Evolutionary conservation across 1,139 yeast species (phyloP).

Genomic region (Arxiozyma slooffiae): DNA sequence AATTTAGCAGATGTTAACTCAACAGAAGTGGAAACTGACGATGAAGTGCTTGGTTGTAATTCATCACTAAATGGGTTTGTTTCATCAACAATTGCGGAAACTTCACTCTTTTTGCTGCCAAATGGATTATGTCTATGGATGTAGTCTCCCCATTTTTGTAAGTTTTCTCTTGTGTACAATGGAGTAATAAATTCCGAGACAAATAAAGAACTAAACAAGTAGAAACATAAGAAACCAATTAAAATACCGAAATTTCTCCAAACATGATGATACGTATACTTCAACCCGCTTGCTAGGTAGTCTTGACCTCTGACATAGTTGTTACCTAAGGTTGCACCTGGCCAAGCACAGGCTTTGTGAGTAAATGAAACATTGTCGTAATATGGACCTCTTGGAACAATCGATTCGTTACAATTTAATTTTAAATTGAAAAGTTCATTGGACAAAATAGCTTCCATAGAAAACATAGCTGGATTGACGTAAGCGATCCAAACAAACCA

Average conservation of each 20-base stretch:
- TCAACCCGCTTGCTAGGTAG: slow-evolving; percentile 30
- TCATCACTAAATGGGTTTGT: slow-evolving; percentile 4
- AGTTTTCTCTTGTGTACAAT: slow-evolving; percentile 21
- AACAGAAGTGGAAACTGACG: slow-evolving; percentile 8
- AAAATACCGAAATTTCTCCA: slow-evolving; percentile 41
- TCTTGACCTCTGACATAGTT: slow-evolving; percentile 26
- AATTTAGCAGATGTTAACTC: slow-evolving; percentile 7
- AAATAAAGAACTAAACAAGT: slow-evolving; percentile 27
- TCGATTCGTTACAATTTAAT: slow-evolving; percentile 28
- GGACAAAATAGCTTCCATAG: slow-evolving; percentile 41
- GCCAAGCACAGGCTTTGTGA: slow-evolving; percentile 36
- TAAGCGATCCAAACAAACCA: slow-evolving; percentile 53
- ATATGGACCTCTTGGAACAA: slow-evolving; percentile 38
- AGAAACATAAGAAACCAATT: slow-evolving; percentile 31
- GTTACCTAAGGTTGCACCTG: slow-evolving; percentile 25
- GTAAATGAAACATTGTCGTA: slow-evolving; percentile 31
- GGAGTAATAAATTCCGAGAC: slow-evolving; percentile 31
- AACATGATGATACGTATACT: slow-evolving; percentile 32
- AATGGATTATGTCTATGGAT: slow-evolving; percentile 6
- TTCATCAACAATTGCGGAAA: not conserved
- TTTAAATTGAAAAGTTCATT: slow-evolving; percentile 37
- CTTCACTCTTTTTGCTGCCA: not conserved
- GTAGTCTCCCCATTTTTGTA: slow-evolving; percentile 8
- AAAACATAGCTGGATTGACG: slow-evolving; percentile 43
- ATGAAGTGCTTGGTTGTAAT: slow-evolving; percentile 8